A percentile compares a stretch with the other conserved stretches of the same genome.
Evolutionary conservation across 1,284 basidiomycete species (phyloP).

Genomic region (Microbotryum saponariae): DNA sequence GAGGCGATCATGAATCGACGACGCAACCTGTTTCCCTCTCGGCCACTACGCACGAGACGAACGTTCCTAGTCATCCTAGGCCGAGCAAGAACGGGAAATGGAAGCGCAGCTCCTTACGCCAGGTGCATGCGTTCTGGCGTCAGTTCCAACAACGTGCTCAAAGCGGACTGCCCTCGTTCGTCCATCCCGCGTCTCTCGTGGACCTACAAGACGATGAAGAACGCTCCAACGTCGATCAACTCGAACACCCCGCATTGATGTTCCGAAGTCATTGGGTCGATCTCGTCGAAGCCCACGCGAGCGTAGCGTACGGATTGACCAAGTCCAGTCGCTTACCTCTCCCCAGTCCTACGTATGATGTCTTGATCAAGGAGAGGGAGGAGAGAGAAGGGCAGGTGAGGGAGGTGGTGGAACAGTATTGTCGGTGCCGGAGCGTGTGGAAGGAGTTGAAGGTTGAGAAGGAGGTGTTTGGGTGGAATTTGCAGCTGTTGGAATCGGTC

Average conservation of each 20-base stretch:
- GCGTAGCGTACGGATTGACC: neutral
- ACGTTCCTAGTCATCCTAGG: neutral
- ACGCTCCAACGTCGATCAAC: neutral
- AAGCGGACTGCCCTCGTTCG: neutral
- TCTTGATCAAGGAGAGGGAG: neutral
- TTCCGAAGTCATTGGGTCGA: conserved; percentile 5
- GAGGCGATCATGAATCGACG: neutral
- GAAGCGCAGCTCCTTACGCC: conserved; percentile 1
- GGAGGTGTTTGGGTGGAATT: conserved; percentile 7
- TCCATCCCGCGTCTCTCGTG: conserved; percentile 3
- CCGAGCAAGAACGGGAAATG: neutral
- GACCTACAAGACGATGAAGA: conserved; percentile 2
- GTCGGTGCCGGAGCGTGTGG: neutral
- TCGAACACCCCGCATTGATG: neutral
- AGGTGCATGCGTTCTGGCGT: conserved; percentile 1
- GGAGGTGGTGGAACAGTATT: conserved; percentile 8
- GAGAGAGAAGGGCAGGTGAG: neutral
- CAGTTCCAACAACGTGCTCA: neutral
- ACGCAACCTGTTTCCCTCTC: neutral
- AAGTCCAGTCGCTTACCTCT: neutral
- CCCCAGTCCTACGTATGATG: neutral
- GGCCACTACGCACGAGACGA: neutral
- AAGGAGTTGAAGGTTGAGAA: conserved; percentile 6
- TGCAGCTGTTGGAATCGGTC: neutral
- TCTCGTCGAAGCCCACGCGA: conserved; percentile 6